Conservation (phyloP, 192 early-diverging fungal genomes). For the Borealophlyctis nickersoniae region DNA sequence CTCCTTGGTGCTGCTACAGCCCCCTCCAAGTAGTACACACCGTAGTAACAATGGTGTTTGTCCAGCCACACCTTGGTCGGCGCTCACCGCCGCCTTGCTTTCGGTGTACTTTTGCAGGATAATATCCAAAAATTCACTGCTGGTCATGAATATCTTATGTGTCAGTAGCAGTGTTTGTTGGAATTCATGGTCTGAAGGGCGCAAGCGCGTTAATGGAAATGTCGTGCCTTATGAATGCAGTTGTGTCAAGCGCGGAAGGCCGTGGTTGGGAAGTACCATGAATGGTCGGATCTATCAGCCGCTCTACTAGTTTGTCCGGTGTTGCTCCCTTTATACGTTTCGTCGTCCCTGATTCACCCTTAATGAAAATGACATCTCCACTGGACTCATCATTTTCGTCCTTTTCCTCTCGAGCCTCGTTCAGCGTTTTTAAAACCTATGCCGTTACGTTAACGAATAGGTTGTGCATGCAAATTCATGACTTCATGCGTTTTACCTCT, state of each 20-base stretch:
- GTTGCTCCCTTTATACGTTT: constrained; percentile 43
- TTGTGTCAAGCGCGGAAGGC: not conserved
- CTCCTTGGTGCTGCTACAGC: not conserved
- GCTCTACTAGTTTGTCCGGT: constrained; percentile 41
- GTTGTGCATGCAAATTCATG: not conserved
- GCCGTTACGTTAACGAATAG: not conserved
- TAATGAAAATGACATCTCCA: constrained; percentile 42
- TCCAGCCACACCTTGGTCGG: constrained; percentile 17
- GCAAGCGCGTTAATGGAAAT: not conserved
- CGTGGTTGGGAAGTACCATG: constrained; percentile 33
- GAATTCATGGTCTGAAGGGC: constrained; percentile 48
- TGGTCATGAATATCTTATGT: constrained; percentile 41
- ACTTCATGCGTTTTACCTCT: constrained; percentile 13
- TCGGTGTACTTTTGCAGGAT: constrained; percentile 33
- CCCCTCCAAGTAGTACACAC: constrained; percentile 9
- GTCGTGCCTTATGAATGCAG: not conserved
- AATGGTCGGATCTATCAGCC: constrained; percentile 46
- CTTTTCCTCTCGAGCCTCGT: constrained; percentile 30
- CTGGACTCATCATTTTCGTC: constrained; percentile 42
- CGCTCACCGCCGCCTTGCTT: constrained; percentile 19
- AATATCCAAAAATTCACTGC: constrained; percentile 36
- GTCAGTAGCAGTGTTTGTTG: constrained; percentile 53
- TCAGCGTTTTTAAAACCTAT: constrained; percentile 34
- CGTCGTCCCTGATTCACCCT: constrained; percentile 41
- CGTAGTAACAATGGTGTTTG: constrained; percentile 34